These are phyloP conservation scores for Anethum foeniculum DNA, from an alignment of 140 eudicot genomes.

Conservation along the genomic window DNA sequence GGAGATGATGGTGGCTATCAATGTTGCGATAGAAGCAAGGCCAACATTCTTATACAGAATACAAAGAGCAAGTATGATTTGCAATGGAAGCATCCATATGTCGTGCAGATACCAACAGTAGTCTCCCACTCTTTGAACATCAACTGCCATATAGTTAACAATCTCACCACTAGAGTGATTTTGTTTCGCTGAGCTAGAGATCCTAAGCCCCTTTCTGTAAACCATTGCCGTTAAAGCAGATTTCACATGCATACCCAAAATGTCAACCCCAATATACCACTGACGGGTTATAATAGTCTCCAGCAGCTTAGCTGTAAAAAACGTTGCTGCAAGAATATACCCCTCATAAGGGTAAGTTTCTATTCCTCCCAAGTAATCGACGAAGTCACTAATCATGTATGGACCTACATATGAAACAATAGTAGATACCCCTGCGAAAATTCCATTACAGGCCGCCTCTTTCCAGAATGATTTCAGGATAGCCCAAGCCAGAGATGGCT, in stretches of 20 bases:
- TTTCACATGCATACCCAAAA: conserved; percentile 82
- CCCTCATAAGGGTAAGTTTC: conserved; percentile 72
- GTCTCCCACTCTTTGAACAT: conserved; percentile 90
- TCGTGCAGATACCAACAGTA: conserved; percentile 92
- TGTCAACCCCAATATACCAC: conserved; percentile 93
- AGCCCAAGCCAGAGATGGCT: conserved; percentile 77
- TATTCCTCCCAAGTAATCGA: conserved; percentile 64
- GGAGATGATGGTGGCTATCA: conserved; percentile 66
- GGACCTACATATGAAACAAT: conserved; percentile 94
- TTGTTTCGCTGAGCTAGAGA: conserved; percentile 73
- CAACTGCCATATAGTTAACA: conserved; percentile 95
- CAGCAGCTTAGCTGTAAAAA: conserved; percentile 65
- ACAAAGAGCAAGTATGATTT: conserved; percentile 69
- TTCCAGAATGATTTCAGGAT: conserved; percentile 69
- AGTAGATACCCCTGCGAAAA: conserved; percentile 74
- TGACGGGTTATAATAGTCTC: conserved; percentile 84
- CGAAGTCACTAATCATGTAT: conserved; percentile 84
- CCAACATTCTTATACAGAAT: conserved; percentile 81
- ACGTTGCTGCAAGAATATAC: conserved; percentile 70
- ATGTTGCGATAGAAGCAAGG: conserved; percentile 63
- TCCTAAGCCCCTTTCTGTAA: conserved; percentile 65
- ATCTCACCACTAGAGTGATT: conserved; percentile 94
- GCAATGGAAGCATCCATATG: conserved; percentile 92
- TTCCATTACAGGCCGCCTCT: conserved; percentile 83
- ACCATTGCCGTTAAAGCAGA: conserved; percentile 93